Percentiles rank a stretch among this genome's conserved stretches.
Conservation (phyloP, 108 stramenopile genomes). For the Stephanodiscus minutulus region DNA sequence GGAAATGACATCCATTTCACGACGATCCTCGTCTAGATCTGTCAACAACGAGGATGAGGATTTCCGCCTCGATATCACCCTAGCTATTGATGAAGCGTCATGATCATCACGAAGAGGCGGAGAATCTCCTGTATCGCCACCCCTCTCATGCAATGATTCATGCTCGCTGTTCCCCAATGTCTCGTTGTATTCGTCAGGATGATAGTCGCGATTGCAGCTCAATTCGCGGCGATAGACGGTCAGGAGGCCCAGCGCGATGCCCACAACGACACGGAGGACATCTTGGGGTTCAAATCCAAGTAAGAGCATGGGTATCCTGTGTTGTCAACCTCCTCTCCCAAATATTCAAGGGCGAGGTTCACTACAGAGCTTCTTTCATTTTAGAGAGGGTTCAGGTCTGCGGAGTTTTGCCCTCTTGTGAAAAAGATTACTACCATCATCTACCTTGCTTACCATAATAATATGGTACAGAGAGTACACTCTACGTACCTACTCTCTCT, state of each 20-base stretch:
- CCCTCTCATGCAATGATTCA: not conserved
- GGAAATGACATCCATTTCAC: not conserved
- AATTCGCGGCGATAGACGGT: conserved; percentile 81
- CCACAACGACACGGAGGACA: conserved; percentile 37
- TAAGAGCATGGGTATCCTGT: conserved; percentile 3
- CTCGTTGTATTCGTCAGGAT: conserved; percentile 43
- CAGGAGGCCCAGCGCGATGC: conserved; percentile 40
- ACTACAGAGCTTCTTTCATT: too few species aligned
- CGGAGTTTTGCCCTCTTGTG: too few species aligned
- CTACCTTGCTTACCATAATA: too few species aligned
- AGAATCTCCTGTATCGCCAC: conserved; percentile 9
- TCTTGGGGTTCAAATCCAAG: conserved; percentile 10
- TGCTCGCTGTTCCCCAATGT: not conserved
- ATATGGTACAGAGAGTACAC: too few species aligned
- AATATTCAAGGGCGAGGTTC: not conserved
- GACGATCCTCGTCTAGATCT: not conserved
- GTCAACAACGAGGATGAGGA: conserved; percentile 26
- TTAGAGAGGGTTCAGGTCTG: too few species aligned
- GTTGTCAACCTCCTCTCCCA: not conserved
- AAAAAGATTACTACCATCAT: too few species aligned
- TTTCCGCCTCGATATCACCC: conserved; percentile 14
- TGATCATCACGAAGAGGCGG: not conserved
- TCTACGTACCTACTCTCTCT: too few species aligned
- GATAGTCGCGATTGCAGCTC: conserved; percentile 83
- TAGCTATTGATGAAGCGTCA: not conserved